These are phyloP conservation scores for Cytospora chrysosperma DNA, from an alignment of 2,329 filamentous ascomycete species.

Conservation along the genomic window DNA sequence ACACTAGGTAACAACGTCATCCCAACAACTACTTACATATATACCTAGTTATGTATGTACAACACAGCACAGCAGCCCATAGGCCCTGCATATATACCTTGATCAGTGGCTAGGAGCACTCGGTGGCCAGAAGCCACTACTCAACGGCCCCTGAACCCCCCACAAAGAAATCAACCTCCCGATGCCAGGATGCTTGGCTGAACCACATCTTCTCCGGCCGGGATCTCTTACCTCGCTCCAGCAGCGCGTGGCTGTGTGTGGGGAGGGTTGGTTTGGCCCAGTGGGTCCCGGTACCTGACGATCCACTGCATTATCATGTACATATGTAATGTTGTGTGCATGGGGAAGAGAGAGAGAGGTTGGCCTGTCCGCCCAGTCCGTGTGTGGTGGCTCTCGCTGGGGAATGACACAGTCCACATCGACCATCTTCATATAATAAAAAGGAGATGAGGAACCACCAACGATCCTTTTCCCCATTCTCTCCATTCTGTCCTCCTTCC, in stretches of 20 bases:
- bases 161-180: background rate
- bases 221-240: background rate
- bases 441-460: conserved; percentile 22
- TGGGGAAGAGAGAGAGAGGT: background rate
- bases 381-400: conserved; percentile 10
- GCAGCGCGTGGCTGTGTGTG: conserved; percentile 7
- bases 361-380: conserved; percentile 19
- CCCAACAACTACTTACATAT: too few relatives aligned
- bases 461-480: conserved; percentile 6
- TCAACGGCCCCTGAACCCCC: background rate
- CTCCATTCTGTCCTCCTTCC: background rate
- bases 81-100: too few relatives aligned
- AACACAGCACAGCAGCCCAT: too few relatives aligned
- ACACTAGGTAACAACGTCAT: conserved; percentile 13
- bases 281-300: conserved; percentile 13
- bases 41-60: too few relatives aligned
- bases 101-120: too few relatives aligned
- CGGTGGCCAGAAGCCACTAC: background rate
- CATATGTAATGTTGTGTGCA: too few relatives aligned
- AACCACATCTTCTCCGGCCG: background rate
- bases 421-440: conserved; percentile 22
- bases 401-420: conserved; percentile 16
- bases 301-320: conserved; percentile 19
- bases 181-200: background rate
- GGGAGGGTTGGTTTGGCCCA: too few relatives aligned